These are phyloP conservation scores for Boletus vinaceobasis DNA, from an alignment of 768 basidiomycete species.

Conservation along the genomic window DNA sequence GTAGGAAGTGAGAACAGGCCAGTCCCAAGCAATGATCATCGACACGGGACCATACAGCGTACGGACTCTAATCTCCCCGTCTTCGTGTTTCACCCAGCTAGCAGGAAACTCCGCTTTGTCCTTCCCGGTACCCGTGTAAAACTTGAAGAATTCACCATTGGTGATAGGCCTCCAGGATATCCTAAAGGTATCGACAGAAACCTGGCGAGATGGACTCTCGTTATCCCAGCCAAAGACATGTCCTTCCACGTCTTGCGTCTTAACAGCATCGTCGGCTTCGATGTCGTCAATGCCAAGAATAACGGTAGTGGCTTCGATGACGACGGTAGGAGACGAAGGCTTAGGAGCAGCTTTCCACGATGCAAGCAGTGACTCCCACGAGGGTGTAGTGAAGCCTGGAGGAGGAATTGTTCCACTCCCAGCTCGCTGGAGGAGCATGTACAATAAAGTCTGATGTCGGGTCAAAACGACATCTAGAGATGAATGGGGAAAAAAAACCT, in stretches of 20 bases:
- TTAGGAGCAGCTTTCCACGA: slow-evolving; percentile 45
- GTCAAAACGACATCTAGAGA: slow-evolving; percentile 3
- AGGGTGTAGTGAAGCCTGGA: slow-evolving; percentile 65
- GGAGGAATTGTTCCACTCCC: slow-evolving; percentile 80
- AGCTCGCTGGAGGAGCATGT: slow-evolving; percentile 87
- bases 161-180: slow-evolving; percentile 86
- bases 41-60: slow-evolving; percentile 84
- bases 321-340: slow-evolving; percentile 44
- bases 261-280: slow-evolving; percentile 61
- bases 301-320: slow-evolving; percentile 57
- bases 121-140: slow-evolving; percentile 47
- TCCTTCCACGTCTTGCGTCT: slow-evolving; percentile 37
- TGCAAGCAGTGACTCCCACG: slow-evolving; percentile 57
- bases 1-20: slow-evolving; percentile 84
- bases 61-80: slow-evolving; percentile 51
- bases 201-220: slow-evolving; percentile 67
- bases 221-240: slow-evolving; percentile 96
- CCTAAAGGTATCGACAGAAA: slow-evolving; percentile 64
- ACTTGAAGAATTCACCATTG: slow-evolving; percentile 80
- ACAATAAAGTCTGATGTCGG: slow-evolving; percentile 66
- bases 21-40: slow-evolving; percentile 71
- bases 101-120: slow-evolving; percentile 36
- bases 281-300: slow-evolving; percentile 79
- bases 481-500: slow-evolving; percentile 39
- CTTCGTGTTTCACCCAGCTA: slow-evolving; percentile 20